Percentiles rank a stretch among this genome's conserved stretches.
These are phyloP conservation scores for Wickerhamiella alocasiicola DNA, from an alignment of 805 yeast species.

Conservation along the genomic window DNA sequence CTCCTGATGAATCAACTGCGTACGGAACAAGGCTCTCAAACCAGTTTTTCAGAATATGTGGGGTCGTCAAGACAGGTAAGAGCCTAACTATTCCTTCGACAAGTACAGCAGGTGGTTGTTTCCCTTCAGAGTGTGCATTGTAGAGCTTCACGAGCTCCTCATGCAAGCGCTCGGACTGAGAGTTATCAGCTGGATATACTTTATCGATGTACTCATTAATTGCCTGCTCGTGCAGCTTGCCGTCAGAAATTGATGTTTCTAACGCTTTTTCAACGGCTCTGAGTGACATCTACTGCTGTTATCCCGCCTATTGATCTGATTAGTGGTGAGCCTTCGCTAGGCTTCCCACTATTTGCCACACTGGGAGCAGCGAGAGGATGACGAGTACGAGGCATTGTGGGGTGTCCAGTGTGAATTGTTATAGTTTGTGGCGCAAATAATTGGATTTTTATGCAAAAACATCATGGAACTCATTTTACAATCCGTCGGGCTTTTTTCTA, in stretches of 20 bases:
- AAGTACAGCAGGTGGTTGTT: constrained; percentile 22
- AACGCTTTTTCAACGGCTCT: constrained; percentile 18
- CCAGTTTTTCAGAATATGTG: constrained; percentile 34
- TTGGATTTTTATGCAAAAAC: no score
- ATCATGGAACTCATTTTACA: no score
- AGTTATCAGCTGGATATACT: constrained; percentile 16
- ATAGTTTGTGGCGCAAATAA: no score
- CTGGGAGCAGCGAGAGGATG: no score
- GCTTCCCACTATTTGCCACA: no score
- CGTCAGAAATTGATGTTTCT: constrained; percentile 17
- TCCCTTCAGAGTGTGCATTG: constrained; percentile 11
- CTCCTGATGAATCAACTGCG: constrained; percentile 50
- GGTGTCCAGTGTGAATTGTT: no score
- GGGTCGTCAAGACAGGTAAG: constrained; percentile 23
- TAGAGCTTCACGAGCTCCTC: constrained; percentile 27
- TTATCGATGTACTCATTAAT: constrained; percentile 17
- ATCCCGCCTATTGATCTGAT: no score
- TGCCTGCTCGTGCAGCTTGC: constrained; percentile 10
- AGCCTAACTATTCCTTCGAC: constrained; percentile 24
- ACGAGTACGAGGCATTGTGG: no score
- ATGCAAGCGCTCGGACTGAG: constrained; percentile 25
- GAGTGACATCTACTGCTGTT: constrained; percentile 3
- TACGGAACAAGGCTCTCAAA: constrained; percentile 35
- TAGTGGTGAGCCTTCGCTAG: no score
- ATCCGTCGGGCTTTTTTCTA: no score